Base-by-base conservation (phyloP, 2,329 filamentous ascomycete genomes). In the Ramichloridium luteum region DNA sequence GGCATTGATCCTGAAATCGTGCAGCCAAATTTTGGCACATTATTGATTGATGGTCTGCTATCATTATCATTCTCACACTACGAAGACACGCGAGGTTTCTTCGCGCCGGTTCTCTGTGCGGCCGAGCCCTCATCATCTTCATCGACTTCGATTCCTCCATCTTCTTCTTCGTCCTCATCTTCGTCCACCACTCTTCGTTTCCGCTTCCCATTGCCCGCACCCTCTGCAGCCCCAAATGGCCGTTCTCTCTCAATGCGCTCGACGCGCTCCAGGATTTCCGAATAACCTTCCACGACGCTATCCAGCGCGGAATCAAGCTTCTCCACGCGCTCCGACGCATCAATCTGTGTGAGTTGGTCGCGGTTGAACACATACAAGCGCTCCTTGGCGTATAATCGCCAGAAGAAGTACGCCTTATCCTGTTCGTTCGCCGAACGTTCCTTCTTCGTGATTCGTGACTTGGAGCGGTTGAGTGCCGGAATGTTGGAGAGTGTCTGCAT, bases 361-460 rank as follows among this genome's bases (percentile, higher is more conserved):
- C 68, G 69, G 49, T 90, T 88, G 46, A 84, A 79, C 27, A 71
- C 67, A 51, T 81, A 85, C 3, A 92, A 62, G 20, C 83, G 65
- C 47, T 81, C 71, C 59, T 90, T 90, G n/a, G 78, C 72, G 25
- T 82, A 63, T 14, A 88, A 55, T 16, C 76, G 65, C 80, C 80
- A 92, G 27, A 83, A 67, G 40, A 67, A 70, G 51, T 80, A 80
- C 30, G 69, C 64, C 15, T 76, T 66, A 43, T 74, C 67, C 42
- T 79, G 68, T 27, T 62, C 63, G 35, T 68, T 67, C 3, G 67
- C 68, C 1, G 68, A 61, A 47, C 47, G 60, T 27, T 51, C 56
- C 46, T 55, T 51, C 46, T 60, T 47, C 39, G 56, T 51, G 50
- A 63, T 54, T 50, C 64, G 61, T 37, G 33, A 56, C 36, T 54